These are phyloP conservation scores for Zasmidium cellare DNA, from an alignment of 2,329 filamentous ascomycete genomes.

Conservation along the genomic window DNA sequence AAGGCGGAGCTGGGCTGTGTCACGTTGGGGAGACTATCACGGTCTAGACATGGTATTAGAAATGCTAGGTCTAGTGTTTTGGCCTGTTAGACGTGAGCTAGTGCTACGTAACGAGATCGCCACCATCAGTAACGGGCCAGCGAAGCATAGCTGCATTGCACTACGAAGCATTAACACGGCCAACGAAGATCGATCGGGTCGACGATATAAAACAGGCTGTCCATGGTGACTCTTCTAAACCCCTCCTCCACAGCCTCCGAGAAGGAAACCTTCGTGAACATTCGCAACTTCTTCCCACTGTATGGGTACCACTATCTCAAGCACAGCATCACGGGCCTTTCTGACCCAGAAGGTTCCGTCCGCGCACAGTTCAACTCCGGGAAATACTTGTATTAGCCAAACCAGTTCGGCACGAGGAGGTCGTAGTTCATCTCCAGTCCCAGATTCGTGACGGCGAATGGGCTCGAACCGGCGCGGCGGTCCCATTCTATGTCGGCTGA, in stretches of 20 bases:
- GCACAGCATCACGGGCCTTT: background rate
- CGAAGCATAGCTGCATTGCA: too few species aligned
- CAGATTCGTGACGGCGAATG: background rate
- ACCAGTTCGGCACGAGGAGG: background rate
- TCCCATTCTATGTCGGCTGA: background rate
- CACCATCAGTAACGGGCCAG: too few species aligned
- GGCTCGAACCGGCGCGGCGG: background rate
- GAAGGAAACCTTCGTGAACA: background rate
- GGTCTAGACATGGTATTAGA: constrained; percentile 36
- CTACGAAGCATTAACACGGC: too few species aligned
- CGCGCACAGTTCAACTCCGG: background rate
- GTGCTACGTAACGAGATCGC: too few species aligned
- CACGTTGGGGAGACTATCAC: constrained; percentile 51
- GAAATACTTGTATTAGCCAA: background rate
- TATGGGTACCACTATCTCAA: background rate
- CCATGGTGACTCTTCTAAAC: background rate
- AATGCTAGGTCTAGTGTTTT: too few species aligned
- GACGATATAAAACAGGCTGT: background rate
- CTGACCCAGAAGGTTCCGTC: background rate
- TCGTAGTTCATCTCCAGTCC: background rate
- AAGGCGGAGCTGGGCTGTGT: constrained; percentile 39
- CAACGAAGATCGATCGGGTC: background rate
- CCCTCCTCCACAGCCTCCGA: background rate
- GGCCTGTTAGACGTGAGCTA: too few species aligned
- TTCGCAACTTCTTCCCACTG: background rate